These are phyloP conservation scores for Colletotrichum navitas DNA, from an alignment of 2,329 filamentous ascomycete genomes.

Conservation along the genomic window DNA sequence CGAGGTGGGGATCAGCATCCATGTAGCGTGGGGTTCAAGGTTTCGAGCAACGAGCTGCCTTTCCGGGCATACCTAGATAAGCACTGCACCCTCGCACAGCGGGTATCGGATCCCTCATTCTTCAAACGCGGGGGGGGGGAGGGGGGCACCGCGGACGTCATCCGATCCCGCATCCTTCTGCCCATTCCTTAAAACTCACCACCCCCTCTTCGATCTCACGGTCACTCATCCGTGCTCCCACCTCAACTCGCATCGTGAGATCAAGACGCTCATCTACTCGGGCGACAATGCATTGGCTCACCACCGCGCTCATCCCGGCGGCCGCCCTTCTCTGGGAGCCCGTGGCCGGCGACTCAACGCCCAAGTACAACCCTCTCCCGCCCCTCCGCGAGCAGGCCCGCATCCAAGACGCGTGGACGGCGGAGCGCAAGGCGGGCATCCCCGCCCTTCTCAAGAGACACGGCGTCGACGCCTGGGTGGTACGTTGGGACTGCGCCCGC, in stretches of 20 bases:
- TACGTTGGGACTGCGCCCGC: slow-evolving; percentile 43
- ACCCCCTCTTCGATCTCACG: not conserved
- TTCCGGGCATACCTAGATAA: slow-evolving; percentile 34
- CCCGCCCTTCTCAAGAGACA: slow-evolving; percentile 59
- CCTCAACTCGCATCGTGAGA: not conserved
- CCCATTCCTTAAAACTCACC: not conserved
- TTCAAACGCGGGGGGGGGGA: slow-evolving; percentile 37
- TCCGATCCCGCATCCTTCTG: slow-evolving; percentile 32
- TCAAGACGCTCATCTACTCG: not conserved
- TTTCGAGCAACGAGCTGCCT: slow-evolving; percentile 29
- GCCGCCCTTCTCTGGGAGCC: slow-evolving; percentile 17
- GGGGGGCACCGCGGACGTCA: slow-evolving; percentile 13
- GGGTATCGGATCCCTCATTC: not conserved
- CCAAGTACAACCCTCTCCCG: slow-evolving; percentile 55
- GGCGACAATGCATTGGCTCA: slow-evolving; percentile 34
- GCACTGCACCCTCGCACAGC: not conserved
- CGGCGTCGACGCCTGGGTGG: slow-evolving; percentile 62
- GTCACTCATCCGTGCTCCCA: not conserved
- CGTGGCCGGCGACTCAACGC: slow-evolving; percentile 11
- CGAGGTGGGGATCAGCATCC: slow-evolving; percentile 34
- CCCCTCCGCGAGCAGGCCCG: slow-evolving; percentile 58
- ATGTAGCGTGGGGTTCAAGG: slow-evolving; percentile 31
- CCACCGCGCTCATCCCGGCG: slow-evolving; percentile 9
- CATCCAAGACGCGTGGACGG: slow-evolving; percentile 59
- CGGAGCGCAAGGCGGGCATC: slow-evolving; percentile 56